Evolutionary conservation across 768 basidiomycete genomes (phyloP).

Genomic region (Rhizopogon vulgaris): DNA sequence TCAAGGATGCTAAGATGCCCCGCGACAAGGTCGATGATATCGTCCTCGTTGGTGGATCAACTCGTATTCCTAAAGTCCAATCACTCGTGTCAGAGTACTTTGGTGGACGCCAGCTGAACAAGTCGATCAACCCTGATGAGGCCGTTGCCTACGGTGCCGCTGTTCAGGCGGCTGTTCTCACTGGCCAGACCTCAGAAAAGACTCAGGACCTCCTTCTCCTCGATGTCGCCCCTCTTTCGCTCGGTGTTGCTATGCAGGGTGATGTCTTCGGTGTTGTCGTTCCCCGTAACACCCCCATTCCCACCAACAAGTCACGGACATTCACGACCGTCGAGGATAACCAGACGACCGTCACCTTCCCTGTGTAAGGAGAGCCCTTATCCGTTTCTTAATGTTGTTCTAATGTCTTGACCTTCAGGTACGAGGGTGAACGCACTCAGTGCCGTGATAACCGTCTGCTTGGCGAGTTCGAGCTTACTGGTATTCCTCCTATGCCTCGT

Average conservation of each 20-base stretch:
- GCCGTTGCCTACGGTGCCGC: conserved; percentile 99
- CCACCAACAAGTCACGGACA: conserved; percentile 96
- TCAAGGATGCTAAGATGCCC: conserved; percentile 98
- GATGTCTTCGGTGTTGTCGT: conserved; percentile 99
- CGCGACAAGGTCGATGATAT: conserved; percentile 98
- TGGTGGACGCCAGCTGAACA: conserved; percentile 96
- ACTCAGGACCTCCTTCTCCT: conserved; percentile 97
- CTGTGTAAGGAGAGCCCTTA: conserved; percentile 56
- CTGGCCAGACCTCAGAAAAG: conserved; percentile 97
- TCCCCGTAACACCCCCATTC: conserved; percentile 98
- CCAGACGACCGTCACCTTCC: conserved; percentile 99
- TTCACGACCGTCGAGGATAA: conserved; percentile 99
- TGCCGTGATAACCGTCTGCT: conserved; percentile 99
- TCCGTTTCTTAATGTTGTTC: background rate
- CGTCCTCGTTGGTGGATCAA: conserved; percentile 98
- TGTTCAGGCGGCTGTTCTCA: conserved; percentile 98
- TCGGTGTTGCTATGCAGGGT: conserved; percentile 99
- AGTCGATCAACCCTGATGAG: conserved; percentile 99
- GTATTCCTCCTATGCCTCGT: conserved; percentile 98
- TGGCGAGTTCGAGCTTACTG: conserved; percentile 98
- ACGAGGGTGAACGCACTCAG: conserved; percentile 99
- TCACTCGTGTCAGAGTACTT: conserved; percentile 98
- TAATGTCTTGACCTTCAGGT: conserved; percentile 36
- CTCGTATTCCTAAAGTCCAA: conserved; percentile 99
- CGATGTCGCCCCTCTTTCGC: conserved; percentile 95